Evolutionary conservation across 2,329 filamentous ascomycete genomes (phyloP).

Genomic region (Neobulgaria alba): DNA sequence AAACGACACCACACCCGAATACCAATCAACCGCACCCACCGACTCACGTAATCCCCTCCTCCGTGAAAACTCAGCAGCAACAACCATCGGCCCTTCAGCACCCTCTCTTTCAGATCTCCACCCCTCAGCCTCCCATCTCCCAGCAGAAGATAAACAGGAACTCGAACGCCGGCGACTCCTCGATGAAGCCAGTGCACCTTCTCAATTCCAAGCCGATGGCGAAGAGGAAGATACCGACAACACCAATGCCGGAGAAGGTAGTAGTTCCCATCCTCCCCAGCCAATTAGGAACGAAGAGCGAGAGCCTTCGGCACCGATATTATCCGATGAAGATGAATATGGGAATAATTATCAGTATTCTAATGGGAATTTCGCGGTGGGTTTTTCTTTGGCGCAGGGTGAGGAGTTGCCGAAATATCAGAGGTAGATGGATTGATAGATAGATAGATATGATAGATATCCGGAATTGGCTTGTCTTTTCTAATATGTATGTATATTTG

Average conservation of each 20-base stretch:
- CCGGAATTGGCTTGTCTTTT: too few species aligned
- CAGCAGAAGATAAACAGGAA: conserved; percentile 62
- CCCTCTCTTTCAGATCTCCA: conserved; percentile 20
- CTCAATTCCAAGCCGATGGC: conserved; percentile 37
- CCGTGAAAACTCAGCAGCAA: not conserved
- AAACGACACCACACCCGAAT: conserved; percentile 33
- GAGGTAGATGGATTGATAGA: conserved; percentile 14
- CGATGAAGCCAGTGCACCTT: conserved; percentile 44
- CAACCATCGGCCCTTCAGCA: conserved; percentile 11
- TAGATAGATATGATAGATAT: conserved; percentile 2
- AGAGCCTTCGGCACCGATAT: conserved; percentile 47
- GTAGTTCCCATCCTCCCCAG: conserved; percentile 24
- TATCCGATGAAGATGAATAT: conserved; percentile 48
- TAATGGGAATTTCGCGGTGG: conserved; percentile 8
- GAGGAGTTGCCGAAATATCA: conserved; percentile 28
- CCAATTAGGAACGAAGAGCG: too few species aligned
- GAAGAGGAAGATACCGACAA: conserved; percentile 35
- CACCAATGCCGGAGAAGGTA: conserved; percentile 27
- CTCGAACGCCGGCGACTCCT: conserved; percentile 48
- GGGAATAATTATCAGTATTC: conserved; percentile 20
- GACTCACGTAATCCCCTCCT: too few species aligned
- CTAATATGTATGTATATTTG: too few species aligned
- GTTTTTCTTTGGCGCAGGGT: conserved; percentile 6
- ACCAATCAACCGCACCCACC: too few species aligned
- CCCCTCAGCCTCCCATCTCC: conserved; percentile 13